Evolutionary conservation across 1,284 basidiomycete genomes (phyloP).

Genomic region (Cutaneotrichosporon dermatis): DNA sequence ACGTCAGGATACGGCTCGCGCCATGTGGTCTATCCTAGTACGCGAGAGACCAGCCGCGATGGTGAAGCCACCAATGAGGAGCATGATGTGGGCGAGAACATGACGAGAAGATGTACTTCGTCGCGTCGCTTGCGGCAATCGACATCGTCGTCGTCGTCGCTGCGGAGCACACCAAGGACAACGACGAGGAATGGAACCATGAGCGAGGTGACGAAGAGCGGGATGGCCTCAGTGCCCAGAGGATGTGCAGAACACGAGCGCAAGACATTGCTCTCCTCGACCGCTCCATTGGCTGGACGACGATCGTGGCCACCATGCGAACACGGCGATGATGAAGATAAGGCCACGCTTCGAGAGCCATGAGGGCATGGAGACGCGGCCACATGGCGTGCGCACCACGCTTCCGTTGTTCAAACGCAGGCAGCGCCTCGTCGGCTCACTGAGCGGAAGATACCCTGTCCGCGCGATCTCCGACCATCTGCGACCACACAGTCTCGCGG

Average conservation of each 20-base stretch:
- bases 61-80: slow-evolving; percentile 95
- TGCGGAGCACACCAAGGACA: slow-evolving; percentile 73
- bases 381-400: slow-evolving; percentile 58
- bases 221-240: slow-evolving; percentile 99
- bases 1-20: slow-evolving; percentile 84
- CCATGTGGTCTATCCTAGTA: slow-evolving; percentile 90
- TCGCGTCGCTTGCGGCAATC: slow-evolving; percentile 68
- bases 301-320: slow-evolving; percentile 62
- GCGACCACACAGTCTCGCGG: slow-evolving; percentile 74
- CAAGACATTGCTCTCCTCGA: slow-evolving; percentile 88
- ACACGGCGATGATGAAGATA: slow-evolving; percentile 58
- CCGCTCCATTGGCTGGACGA: slow-evolving; percentile 60
- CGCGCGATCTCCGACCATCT: slow-evolving; percentile 71
- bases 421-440: slow-evolving; percentile 54
- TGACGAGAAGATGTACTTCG: slow-evolving; percentile 68
- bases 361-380: slow-evolving; percentile 52
- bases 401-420: slow-evolving; percentile 52
- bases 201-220: slow-evolving; percentile 91
- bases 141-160: slow-evolving; percentile 54
- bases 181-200: slow-evolving; percentile 87
- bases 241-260: slow-evolving; percentile 86
- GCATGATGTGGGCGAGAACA: slow-evolving; percentile 71
- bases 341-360: slow-evolving; percentile 62
- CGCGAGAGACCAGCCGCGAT: slow-evolving; percentile 95
- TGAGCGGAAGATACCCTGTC: slow-evolving; percentile 68